A percentile compares a stretch with the other conserved stretches of the same genome.
These are phyloP conservation scores for Alloteropsis semialata DNA, from an alignment of 176 grass and related monocot genomes.

Conservation along the genomic window DNA sequence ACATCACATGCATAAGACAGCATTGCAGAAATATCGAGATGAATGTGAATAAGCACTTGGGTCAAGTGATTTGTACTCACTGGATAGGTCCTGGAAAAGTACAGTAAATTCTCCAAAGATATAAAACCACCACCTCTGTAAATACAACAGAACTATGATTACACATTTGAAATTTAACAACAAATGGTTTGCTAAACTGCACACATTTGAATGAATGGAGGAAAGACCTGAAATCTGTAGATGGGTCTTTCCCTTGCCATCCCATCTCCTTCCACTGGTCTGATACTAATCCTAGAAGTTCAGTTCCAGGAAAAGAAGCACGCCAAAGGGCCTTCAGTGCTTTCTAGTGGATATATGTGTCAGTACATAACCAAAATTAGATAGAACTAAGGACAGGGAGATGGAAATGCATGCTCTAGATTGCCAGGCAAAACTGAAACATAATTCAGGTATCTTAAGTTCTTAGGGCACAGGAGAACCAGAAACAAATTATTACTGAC, in stretches of 20 bases:
- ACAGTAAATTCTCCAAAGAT: constrained; percentile 96
- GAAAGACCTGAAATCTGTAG: constrained; percentile 90
- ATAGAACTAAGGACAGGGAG: background rate
- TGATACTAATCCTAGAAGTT: constrained; percentile 75
- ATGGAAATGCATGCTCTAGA: background rate
- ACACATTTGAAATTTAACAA: constrained; percentile 23
- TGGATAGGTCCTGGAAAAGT: constrained; percentile 79
- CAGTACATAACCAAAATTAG: constrained; percentile 5
- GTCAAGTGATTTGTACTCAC: constrained; percentile 46
- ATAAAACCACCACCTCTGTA: constrained; percentile 91
- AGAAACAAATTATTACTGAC: constrained; percentile 6
- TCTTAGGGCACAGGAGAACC: background rate
- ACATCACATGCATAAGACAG: background rate
- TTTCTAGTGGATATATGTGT: constrained; percentile 48
- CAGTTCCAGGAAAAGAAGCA: constrained; percentile 78
- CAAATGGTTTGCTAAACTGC: background rate
- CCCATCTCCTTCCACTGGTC: constrained; percentile 99
- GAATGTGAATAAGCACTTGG: background rate
- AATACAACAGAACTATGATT: background rate
- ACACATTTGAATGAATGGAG: background rate
- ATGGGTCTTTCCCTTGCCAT: constrained; percentile 98
- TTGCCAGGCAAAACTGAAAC: background rate
- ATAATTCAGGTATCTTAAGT: background rate
- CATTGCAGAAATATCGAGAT: background rate
- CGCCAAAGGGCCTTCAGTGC: constrained; percentile 73